Evolutionary conservation across 345 rosid genomes (phyloP).

Genomic region (Syzygium aromaticum): DNA sequence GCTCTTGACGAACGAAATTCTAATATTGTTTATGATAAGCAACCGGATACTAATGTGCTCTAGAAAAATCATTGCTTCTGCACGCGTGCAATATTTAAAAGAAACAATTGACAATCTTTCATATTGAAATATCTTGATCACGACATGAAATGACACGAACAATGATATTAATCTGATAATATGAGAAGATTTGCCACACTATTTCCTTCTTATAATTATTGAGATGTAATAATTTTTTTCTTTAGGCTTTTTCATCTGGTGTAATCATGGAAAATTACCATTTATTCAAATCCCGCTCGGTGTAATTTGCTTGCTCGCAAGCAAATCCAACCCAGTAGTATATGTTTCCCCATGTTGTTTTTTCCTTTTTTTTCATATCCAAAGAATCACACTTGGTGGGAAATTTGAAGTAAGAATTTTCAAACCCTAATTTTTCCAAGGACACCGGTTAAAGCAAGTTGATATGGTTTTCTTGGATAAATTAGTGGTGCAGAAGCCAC

Average conservation of each 20-base stretch:
- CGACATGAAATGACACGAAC: rapidly evolving
- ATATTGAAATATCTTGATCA: neutral
- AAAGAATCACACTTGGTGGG: neutral
- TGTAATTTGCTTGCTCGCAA: too few relatives aligned
- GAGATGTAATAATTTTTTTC: neutral
- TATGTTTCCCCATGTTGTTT: too few relatives aligned
- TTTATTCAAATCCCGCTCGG: too few relatives aligned
- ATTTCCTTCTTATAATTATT: rapidly evolving
- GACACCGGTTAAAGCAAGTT: neutral
- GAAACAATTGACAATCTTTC: neutral
- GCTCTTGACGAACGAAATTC: neutral
- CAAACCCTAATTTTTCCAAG: neutral
- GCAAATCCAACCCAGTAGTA: too few relatives aligned
- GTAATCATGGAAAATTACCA: neutral
- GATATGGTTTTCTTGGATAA: neutral
- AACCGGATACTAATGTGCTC: neutral
- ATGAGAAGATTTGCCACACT: rapidly evolving
- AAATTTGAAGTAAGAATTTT: neutral
- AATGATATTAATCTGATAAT: rapidly evolving
- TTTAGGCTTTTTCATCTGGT: neutral
- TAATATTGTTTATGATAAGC: neutral
- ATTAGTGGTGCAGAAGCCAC: neutral
- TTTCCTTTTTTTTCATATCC: neutral
- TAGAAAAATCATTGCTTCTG: neutral
- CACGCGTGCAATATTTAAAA: neutral